Conservation (phyloP, 345 rosid species). For the Syzygium oleosum region DNA sequence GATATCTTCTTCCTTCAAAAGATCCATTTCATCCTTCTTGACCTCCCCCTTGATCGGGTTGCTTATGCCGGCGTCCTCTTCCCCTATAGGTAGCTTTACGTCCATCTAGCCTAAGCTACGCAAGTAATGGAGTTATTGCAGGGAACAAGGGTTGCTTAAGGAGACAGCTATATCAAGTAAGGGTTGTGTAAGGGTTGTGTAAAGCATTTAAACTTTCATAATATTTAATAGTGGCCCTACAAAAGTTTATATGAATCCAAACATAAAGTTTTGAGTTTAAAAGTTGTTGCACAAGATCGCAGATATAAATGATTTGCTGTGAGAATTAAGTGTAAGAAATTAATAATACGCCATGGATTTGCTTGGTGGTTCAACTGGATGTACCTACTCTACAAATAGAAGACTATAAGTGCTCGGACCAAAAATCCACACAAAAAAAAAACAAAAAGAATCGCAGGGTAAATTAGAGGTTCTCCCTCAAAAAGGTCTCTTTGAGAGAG, state of each 20-base stretch:
- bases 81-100: not conserved
- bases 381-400: too few relatives aligned
- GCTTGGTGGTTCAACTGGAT: too few relatives aligned
- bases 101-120: not conserved
- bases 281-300: fast-evolving
- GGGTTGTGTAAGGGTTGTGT: too few relatives aligned
- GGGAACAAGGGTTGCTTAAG: not conserved
- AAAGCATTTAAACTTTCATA: not conserved
- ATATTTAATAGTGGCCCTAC: too few relatives aligned
- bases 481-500: not conserved
- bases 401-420: not conserved
- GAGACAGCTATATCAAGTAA: not conserved
- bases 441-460: not conserved
- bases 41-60: not conserved
- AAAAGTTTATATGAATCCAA: too few relatives aligned
- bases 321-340: too few relatives aligned
- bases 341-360: fast-evolving
- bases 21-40: not conserved
- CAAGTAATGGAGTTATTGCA: not conserved
- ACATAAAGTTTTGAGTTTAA: too few relatives aligned
- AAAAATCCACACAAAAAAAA: too few relatives aligned
- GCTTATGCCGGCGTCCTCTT: not conserved
- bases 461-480: not conserved
- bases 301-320: too few relatives aligned
- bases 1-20: not conserved